Base-by-base conservation (phyloP, 495 filamentous ascomycete genomes). In the Hypoxylon trugodes region DNA sequence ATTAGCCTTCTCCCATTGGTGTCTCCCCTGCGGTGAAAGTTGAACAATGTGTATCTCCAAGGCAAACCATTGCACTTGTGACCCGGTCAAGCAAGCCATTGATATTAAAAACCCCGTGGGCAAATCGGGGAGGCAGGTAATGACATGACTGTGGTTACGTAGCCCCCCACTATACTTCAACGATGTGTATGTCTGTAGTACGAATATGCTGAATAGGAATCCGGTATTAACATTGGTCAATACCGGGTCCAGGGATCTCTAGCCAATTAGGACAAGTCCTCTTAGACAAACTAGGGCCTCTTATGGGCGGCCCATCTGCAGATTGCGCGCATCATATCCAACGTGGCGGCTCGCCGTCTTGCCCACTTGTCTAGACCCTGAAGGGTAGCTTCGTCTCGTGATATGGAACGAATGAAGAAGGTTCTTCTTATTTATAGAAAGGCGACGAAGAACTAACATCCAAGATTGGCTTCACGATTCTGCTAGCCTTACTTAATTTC, bases 311-410 rank as follows among this genome's bases (percentile, higher is more conserved):
- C 16, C 56, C 56, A 52, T 53, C 33, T 51, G 41, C 33, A 49
- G 19, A 67, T 67, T 62, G 53, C 52, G 58, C 55, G 64, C 64
- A 67, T 61, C 24, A 13, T 62, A 59, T 54, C 58, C 58, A 67
- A 51, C 64, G 6, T 32, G 52, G 52, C 58, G 58, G 64, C 46
- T 67, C 52, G 58, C 51, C 45, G 26, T 28, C 4, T 9, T 58
- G 45, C 43, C 45, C 22, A 41, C 12, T 25, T 47, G 30, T 33
- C 26, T 30, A 52, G 30, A 61, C 33, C 50, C 41, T 51, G 46
- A n/a, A n/a, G n/a, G n/a, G n/a, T n/a, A n/a, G 19, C 19, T 52
- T 41, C 37, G 15, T 21, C 56, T 61, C 35, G 35, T 57, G 45
- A 52, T 32, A 53, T 47, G 51, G 41, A 52, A 50, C 45, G 36